Evolutionary conservation across 2,329 filamentous ascomycete species (phyloP).

Genomic region (Aureobasidium sp.): DNA sequence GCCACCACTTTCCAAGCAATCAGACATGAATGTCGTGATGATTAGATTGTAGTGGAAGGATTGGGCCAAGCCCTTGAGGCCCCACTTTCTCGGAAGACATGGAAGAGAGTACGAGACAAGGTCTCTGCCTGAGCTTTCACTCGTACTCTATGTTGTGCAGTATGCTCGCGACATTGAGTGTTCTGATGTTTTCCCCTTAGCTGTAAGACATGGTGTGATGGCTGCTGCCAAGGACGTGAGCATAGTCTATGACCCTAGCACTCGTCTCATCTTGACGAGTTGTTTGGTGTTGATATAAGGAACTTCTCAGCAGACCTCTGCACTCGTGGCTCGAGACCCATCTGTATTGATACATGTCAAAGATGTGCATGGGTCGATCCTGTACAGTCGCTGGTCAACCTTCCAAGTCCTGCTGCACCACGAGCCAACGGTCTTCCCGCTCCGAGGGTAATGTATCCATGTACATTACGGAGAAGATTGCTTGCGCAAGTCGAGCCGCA

Average conservation of each 20-base stretch:
- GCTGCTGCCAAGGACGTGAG: not conserved
- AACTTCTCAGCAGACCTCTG: not conserved
- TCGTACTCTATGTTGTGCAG: not conserved
- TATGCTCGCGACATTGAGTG: not conserved
- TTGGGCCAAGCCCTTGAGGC: not conserved
- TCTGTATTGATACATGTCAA: conserved; percentile 1
- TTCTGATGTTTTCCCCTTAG: not conserved
- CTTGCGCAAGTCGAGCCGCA: conserved; percentile 1
- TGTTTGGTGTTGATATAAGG: not conserved
- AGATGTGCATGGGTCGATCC: not conserved
- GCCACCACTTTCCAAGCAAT: not conserved
- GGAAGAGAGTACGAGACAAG: not conserved
- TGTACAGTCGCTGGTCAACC: not conserved
- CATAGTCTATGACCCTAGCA: not conserved
- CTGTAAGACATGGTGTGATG: conserved; percentile 8
- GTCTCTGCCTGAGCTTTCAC: not conserved
- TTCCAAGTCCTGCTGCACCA: not conserved
- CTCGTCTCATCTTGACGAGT: not conserved
- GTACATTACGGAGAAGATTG: not conserved
- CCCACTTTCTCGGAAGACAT: not conserved
- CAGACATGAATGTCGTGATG: not conserved
- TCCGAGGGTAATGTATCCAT: not conserved
- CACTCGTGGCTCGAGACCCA: not conserved
- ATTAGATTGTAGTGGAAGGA: not conserved
- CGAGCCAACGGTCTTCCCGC: not conserved